phyloP scores from a whole-genome alignment of 2,329 filamentous ascomycete species.

The Aschersonia sp. region DNA sequence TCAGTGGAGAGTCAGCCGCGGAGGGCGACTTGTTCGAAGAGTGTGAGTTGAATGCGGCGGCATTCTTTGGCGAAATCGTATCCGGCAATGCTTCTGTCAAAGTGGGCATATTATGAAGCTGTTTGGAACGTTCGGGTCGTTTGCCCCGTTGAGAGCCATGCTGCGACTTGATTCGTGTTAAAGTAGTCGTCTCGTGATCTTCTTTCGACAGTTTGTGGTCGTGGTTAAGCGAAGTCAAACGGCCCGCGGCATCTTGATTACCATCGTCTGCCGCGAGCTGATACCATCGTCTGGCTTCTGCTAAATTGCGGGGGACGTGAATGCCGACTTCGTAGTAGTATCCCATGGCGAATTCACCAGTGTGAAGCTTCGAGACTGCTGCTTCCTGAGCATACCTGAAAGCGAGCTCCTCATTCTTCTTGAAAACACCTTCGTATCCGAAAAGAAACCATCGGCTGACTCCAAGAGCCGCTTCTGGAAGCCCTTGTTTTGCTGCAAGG shows the following conservation, averaged over 20 bases:
- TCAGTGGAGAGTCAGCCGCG: slow-evolving; percentile 14
- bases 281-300: slow-evolving; percentile 81
- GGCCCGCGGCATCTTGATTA: slow-evolving; percentile 72
- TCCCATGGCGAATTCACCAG: slow-evolving; percentile 89
- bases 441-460: slow-evolving; percentile 99
- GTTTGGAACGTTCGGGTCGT: slow-evolving; percentile 44
- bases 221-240: slow-evolving; percentile 72
- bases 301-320: slow-evolving; percentile 68
- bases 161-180: slow-evolving; percentile 73
- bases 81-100: slow-evolving; percentile 25
- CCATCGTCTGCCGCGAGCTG: slow-evolving; percentile 76
- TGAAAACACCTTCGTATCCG: slow-evolving; percentile 80
- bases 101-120: slow-evolving; percentile 32
- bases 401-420: slow-evolving; percentile 89
- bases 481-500: slow-evolving; percentile 79
- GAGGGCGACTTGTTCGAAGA: slow-evolving; percentile 4
- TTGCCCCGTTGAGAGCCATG: slow-evolving; percentile 54
- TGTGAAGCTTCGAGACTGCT: slow-evolving; percentile 65
- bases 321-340: slow-evolving; percentile 98
- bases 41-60: slow-evolving; percentile 7
- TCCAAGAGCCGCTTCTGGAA: slow-evolving; percentile 85
- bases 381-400: slow-evolving; percentile 84
- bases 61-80: slow-evolving; percentile 14
- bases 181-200: slow-evolving; percentile 84
- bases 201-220: slow-evolving; percentile 75